phyloP scores from a whole-genome alignment of 2,329 filamentous ascomycete genomes.

The Chalaropsis thielavioides region DNA sequence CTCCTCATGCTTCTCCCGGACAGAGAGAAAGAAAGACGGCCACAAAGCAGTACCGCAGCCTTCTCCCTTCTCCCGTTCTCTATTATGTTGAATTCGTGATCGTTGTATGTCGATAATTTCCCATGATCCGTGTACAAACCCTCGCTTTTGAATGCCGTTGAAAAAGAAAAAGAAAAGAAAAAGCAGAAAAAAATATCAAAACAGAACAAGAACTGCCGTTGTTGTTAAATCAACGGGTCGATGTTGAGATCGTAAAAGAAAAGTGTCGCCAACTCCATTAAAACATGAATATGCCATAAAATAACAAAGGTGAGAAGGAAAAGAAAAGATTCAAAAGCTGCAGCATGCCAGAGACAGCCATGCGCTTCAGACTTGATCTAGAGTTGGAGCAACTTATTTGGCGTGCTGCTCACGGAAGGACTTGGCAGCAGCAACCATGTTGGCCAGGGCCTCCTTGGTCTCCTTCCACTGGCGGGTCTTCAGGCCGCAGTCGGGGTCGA shows the following conservation, averaged over 20 bases:
- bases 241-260: constrained; percentile 42
- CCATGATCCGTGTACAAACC: constrained; percentile 18
- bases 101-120: constrained; percentile 19
- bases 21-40: constrained; percentile 1
- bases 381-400: constrained; percentile 33
- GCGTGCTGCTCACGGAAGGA: constrained; percentile 82
- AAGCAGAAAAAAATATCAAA: constrained; percentile 16
- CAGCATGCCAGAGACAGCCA: constrained; percentile 3
- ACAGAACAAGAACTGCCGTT: constrained; percentile 17
- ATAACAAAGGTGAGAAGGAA: constrained; percentile 21
- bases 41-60: neutral
- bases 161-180: constrained; percentile 17
- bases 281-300: constrained; percentile 21
- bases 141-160: constrained; percentile 17
- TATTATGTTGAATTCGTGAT: constrained; percentile 20
- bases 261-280: constrained; percentile 22
- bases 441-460: constrained; percentile 88
- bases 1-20: constrained; percentile 18
- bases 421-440: constrained; percentile 98
- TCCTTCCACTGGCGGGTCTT: constrained; percentile 99
- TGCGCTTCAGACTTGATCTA: constrained; percentile 5
- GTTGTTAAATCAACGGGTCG: constrained; percentile 23
- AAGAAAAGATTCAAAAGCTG: constrained; percentile 10
- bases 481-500: constrained; percentile 97
- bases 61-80: constrained; percentile 14